Base-by-base conservation (phyloP, 208 protist genomes). In the Leishmania braziliensis region DNA sequence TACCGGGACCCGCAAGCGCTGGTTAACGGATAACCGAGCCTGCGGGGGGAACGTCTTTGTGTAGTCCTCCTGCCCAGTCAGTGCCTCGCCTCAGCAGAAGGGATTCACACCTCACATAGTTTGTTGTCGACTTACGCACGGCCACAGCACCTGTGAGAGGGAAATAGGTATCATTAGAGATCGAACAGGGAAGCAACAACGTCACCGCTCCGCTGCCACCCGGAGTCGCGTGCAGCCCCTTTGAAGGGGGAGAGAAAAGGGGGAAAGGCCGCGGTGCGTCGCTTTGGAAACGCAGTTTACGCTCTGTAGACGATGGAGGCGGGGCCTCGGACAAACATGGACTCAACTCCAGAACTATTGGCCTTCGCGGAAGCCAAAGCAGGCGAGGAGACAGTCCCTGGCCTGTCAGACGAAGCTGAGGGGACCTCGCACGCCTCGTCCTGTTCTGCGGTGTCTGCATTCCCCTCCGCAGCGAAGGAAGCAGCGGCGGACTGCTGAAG, bases 261-360 rank as follows among this genome's bases (percentile, higher is more conserved):
- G 62, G 26, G 39, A 46, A 6, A 71, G 20, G 20, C 66, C 10
- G 6, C 39, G 39, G 33, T 29, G 23, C 66, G 23, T n/a, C 23
- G 26, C 26, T 26, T 5, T 43, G n/a, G 33, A 14, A 16, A 56
- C 5, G 9, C 3, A 3, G 26, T 16, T 33, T 70, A 54, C 46
- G 39, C 23, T 10, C 26, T 39, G 74, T 70, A 83, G n/a, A 75
- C 10, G 3, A 83, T 33, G 43, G 78, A 77, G 33, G 73, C 36
- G 51, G 80, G 80, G 12, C 80, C 80, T 3, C 46, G 80, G 43
- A 83, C 80, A 2, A 79, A 6, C 5, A 83, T 26, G 6, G 76
- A 14, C 46, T 78, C 80, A 20, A 83, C 33, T 0, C 80, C 74
- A 3, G 69, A 73, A 10, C 69, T 50, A 18, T 54, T 73, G 39